Conservation (phyloP, 768 basidiomycete genomes). For the Naematelia encephala region DNA sequence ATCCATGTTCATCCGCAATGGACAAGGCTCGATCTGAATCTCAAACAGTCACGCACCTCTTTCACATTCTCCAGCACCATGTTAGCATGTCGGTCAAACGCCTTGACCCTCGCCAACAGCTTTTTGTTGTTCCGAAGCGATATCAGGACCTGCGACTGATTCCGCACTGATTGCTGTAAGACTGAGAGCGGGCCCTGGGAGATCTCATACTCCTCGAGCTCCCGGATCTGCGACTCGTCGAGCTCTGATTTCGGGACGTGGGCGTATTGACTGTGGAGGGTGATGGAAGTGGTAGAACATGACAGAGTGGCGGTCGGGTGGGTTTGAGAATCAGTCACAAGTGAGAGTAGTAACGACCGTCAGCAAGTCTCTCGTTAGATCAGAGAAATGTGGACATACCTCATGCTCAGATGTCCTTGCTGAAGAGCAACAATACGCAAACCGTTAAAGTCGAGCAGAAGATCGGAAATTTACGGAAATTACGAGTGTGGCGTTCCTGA, state of each 20-base stretch:
- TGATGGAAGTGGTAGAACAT: neutral
- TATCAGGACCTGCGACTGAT: conserved; percentile 95
- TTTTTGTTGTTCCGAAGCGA: conserved; percentile 98
- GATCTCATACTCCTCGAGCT: conserved; percentile 97
- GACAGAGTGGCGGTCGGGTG: too few species aligned
- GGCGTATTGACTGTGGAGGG: conserved; percentile 75
- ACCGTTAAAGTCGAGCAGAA: neutral
- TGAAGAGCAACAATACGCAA: neutral
- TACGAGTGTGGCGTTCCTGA: neutral
- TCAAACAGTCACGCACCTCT: conserved; percentile 63
- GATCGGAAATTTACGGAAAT: neutral
- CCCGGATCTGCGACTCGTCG: conserved; percentile 91
- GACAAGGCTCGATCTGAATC: too few species aligned
- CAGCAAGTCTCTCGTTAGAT: too few species aligned
- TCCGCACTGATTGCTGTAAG: conserved; percentile 87
- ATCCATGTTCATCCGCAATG: too few species aligned
- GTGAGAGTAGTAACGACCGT: too few species aligned
- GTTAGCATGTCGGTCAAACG: conserved; percentile 97
- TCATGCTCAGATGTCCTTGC: too few species aligned
- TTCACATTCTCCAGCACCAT: conserved; percentile 99
- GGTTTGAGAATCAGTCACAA: too few species aligned
- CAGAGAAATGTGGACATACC: too few species aligned
- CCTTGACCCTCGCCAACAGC: conserved; percentile 78
- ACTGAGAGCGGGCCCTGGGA: conserved; percentile 63
- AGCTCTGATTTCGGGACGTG: conserved; percentile 95